A percentile compares a stretch with the other conserved stretches of the same genome.
Evolutionary conservation across 768 basidiomycete species (phyloP).

Genomic region (Russula compacta): DNA sequence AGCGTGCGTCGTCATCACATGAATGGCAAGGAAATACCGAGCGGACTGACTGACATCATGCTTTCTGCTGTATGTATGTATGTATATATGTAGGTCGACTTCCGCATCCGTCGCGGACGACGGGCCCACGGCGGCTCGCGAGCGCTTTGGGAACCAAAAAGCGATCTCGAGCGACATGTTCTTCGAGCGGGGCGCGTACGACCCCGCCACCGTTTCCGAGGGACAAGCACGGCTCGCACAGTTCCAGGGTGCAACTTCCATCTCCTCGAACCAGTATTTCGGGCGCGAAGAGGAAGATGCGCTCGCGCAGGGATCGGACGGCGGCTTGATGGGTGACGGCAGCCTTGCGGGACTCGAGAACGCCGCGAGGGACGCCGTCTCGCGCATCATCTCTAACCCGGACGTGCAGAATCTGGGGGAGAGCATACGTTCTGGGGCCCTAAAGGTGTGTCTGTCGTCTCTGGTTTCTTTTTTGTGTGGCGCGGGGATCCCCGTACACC

Average conservation of each 20-base stretch:
- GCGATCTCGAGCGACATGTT: constrained; percentile 98
- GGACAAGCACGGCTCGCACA: constrained; percentile 72
- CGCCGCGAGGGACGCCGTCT: constrained; percentile 68
- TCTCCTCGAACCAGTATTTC: constrained; percentile 95
- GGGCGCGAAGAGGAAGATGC: constrained; percentile 73
- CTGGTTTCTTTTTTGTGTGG: neutral
- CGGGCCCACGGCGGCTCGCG: constrained; percentile 70
- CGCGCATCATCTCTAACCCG: constrained; percentile 69
- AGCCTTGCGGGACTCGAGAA: constrained; percentile 45
- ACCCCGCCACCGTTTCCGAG: constrained; percentile 58
- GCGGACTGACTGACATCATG: neutral
- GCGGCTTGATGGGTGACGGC: constrained; percentile 42
- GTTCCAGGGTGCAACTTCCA: constrained; percentile 88
- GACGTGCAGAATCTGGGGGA: constrained; percentile 84
- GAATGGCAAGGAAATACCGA: neutral
- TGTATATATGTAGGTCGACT: constrained; percentile 9
- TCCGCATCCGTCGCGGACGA: constrained; percentile 37
- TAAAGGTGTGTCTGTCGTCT: constrained; percentile 79
- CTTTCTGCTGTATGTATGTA: neutral
- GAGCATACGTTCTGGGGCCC: constrained; percentile 65
- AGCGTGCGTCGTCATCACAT: neutral
- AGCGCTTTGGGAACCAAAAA: constrained; percentile 88
- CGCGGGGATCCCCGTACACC: neutral
- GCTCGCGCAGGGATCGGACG: constrained; percentile 39
- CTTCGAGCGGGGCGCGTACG: constrained; percentile 85